Percentiles rank a stretch among this genome's conserved stretches.
These are phyloP conservation scores for Tylopilus sp. DNA, from an alignment of 768 basidiomycete species.

Conservation along the genomic window DNA sequence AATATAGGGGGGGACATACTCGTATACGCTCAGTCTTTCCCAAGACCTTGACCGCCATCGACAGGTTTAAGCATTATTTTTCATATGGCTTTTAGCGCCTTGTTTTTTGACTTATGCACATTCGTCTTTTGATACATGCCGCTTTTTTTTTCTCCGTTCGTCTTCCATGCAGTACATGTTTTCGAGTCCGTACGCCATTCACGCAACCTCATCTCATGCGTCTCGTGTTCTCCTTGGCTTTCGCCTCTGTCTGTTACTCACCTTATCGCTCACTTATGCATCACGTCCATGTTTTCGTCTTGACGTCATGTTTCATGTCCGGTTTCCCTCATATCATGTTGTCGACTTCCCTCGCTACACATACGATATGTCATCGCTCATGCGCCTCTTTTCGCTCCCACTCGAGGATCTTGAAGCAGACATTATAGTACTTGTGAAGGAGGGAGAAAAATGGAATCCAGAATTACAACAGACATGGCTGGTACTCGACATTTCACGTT, in stretches of 20 bases:
- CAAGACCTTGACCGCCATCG: background rate
- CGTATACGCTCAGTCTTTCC: background rate
- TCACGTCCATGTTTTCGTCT: background rate
- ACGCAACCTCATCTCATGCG: background rate
- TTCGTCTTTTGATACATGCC: constrained; percentile 6
- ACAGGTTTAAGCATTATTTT: background rate
- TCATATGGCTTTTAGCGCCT: constrained; percentile 2
- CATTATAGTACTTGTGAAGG: background rate
- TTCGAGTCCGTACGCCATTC: background rate
- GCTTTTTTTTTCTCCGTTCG: too few species aligned
- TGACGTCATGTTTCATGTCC: background rate
- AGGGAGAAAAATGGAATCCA: background rate
- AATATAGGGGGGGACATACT: background rate
- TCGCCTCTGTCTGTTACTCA: constrained; percentile 1
- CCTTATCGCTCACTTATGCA: constrained; percentile 3
- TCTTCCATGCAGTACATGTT: constrained; percentile 2
- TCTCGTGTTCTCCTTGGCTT: background rate
- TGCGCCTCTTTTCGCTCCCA: background rate
- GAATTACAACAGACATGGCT: constrained; percentile 22
- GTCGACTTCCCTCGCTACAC: background rate
- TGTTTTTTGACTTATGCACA: constrained; percentile 22
- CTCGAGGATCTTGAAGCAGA: too few species aligned
- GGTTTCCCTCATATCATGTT: background rate
- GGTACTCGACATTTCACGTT: constrained; percentile 13
- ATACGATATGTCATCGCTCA: background rate